Evolutionary conservation across 73 alveolate genomes (phyloP).

Genomic region (Blepharisma stoltei): DNA sequence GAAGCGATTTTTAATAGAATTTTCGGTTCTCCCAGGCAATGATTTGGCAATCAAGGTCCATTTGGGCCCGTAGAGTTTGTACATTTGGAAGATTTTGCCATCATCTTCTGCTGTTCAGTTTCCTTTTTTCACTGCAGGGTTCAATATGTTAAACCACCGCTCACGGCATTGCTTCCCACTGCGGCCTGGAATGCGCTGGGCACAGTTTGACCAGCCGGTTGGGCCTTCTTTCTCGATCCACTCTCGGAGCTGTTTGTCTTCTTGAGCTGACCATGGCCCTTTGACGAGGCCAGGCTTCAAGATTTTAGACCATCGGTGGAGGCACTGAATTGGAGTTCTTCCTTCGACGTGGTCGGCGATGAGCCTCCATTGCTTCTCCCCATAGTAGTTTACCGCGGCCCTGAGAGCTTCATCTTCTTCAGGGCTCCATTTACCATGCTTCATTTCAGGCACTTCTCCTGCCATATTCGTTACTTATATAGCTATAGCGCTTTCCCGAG

Average conservation of each 20-base stretch:
- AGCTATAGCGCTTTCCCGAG: no score
- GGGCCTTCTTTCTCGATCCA: constrained; percentile 76
- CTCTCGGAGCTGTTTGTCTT: constrained; percentile 60
- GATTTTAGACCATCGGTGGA: constrained; percentile 83
- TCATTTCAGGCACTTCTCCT: background rate
- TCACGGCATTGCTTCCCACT: constrained; percentile 96
- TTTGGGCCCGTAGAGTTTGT: constrained; percentile 69
- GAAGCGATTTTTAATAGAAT: constrained; percentile 77
- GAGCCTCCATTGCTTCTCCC: constrained; percentile 65
- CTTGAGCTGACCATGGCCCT: constrained; percentile 84
- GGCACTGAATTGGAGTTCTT: constrained; percentile 74
- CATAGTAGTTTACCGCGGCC: constrained; percentile 33
- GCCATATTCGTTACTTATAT: no score
- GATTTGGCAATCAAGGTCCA: constrained; percentile 73
- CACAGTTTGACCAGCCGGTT: constrained; percentile 62
- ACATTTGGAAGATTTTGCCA: constrained; percentile 59
- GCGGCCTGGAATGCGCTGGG: constrained; percentile 62
- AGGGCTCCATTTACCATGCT: constrained; percentile 26
- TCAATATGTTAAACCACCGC: constrained; percentile 91
- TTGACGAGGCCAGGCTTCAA: constrained; percentile 79
- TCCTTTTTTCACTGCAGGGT: constrained; percentile 89
- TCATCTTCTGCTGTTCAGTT: constrained; percentile 86
- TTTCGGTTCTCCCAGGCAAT: constrained; percentile 81
- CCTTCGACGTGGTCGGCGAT: constrained; percentile 66
- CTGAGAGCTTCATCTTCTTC: constrained; percentile 40